These are phyloP conservation scores for Przewalskia tangutica DNA, from an alignment of 257 asterid species.

Conservation along the genomic window DNA sequence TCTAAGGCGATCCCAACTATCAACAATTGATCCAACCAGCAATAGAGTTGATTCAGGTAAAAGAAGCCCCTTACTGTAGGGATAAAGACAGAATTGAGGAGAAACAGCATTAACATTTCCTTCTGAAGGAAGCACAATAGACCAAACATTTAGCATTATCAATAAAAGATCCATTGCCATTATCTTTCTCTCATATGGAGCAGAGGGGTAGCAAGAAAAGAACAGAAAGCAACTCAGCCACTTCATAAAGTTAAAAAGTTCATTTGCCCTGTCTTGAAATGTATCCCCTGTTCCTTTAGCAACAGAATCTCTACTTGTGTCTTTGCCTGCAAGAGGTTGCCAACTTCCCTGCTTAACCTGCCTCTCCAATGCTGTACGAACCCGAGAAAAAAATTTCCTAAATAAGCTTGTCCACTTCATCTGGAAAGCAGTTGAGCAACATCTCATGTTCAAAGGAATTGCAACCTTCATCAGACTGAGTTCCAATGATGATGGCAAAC, in stretches of 20 bases:
- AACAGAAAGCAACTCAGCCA: constrained; percentile 88
- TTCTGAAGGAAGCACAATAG: constrained; percentile 31
- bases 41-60: constrained; percentile 68
- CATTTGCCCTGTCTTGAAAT: constrained; percentile 44
- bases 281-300: constrained; percentile 22
- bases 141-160: constrained; percentile 75
- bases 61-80: constrained; percentile 56
- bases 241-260: constrained; percentile 56
- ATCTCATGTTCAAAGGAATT: constrained; percentile 90
- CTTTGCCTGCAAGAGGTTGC: constrained; percentile 44
- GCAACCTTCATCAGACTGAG: constrained; percentile 79
- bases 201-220: constrained; percentile 94
- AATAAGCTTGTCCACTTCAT: constrained; percentile 98
- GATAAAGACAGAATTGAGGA: constrained; percentile 39
- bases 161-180: constrained; percentile 87
- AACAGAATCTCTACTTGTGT: constrained; percentile 21
- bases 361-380: constrained; percentile 79
- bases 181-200: constrained; percentile 94
- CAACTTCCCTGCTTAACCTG: constrained; percentile 64
- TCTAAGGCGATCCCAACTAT: constrained; percentile 93
- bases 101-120: constrained; percentile 30
- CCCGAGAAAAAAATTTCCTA: constrained; percentile 87
- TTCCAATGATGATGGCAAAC: constrained; percentile 84
- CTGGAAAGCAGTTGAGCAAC: constrained; percentile 85
- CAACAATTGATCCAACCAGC: constrained; percentile 86